Percentiles rank a stretch among this genome's conserved stretches.
Conservation (phyloP, 116 monocot species). For the Papilionanthe hybrid region DNA sequence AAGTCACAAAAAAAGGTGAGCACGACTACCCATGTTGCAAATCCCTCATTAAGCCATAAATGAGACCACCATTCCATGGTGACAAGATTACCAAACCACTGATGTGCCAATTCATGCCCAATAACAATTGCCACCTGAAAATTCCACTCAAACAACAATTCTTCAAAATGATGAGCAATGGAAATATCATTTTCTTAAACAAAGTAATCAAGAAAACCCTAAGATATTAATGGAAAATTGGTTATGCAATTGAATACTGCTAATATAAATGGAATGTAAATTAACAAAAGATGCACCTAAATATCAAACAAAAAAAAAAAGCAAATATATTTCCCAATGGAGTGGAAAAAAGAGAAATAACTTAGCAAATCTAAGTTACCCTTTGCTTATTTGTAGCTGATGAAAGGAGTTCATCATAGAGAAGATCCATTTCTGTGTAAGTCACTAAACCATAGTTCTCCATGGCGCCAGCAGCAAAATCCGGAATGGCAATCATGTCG, state of each 20-base stretch:
- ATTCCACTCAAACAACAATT: neutral
- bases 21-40: constrained; percentile 86
- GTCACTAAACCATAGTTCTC: constrained; percentile 99
- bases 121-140: constrained; percentile 87
- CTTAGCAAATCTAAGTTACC: constrained; percentile 33
- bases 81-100: constrained; percentile 99
- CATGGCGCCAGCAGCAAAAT: constrained; percentile 97
- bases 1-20: neutral
- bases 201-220: constrained; percentile 1
- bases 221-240: neutral
- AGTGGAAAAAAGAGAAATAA: neutral
- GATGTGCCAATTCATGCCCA: constrained; percentile 97
- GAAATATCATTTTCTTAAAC: neutral
- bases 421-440: constrained; percentile 80
- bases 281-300: neutral
- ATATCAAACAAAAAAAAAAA: neutral
- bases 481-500: constrained; percentile 99
- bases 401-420: constrained; percentile 82
- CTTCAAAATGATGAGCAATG: neutral
- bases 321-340: neutral
- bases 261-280: neutral
- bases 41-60: constrained; percentile 99
- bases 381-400: constrained; percentile 92
- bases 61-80: constrained; percentile 99
- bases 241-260: neutral